Percentiles rank a stretch among this genome's conserved stretches.
Conservation (phyloP, 2,329 filamentous ascomycete species). For the Ophiostoma himal-ulmi region DNA sequence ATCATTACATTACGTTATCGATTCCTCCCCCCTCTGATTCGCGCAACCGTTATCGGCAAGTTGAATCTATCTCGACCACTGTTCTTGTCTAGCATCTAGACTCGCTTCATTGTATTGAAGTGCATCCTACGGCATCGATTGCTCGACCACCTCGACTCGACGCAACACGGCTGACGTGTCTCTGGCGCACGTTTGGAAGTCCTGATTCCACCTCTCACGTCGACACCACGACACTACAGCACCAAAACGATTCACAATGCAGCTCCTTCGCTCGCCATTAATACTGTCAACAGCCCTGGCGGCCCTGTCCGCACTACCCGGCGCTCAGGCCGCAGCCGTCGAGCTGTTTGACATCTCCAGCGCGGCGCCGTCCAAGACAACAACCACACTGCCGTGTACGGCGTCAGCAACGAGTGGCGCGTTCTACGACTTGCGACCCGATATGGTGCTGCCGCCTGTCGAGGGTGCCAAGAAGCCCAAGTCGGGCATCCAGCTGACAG, state of each 20-base stretch:
- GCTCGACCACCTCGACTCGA: not conserved
- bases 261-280: slow-evolving; percentile 16
- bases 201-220: not conserved
- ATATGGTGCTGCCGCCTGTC: slow-evolving; percentile 43
- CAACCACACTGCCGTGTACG: slow-evolving; percentile 46
- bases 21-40: not conserved
- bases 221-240: not conserved
- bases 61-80: not conserved
- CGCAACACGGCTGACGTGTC: slow-evolving; percentile 3
- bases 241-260: slow-evolving; percentile 18
- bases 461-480: slow-evolving; percentile 43
- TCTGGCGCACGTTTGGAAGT: not conserved
- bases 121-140: not conserved
- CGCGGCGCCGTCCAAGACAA: slow-evolving; percentile 30
- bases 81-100: not conserved
- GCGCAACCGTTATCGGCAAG: not conserved
- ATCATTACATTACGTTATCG: not conserved
- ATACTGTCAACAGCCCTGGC: slow-evolving; percentile 17
- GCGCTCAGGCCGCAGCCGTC: slow-evolving; percentile 6
- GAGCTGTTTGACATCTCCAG: slow-evolving; percentile 7
- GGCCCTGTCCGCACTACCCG: slow-evolving; percentile 17
- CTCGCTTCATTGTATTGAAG: not conserved
- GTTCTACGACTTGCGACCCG: slow-evolving; percentile 55
- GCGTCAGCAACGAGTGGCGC: slow-evolving; percentile 51
- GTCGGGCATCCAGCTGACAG: slow-evolving; percentile 40